Conservation (phyloP, 2,329 filamentous ascomycete genomes). For the Apiospora sp. region DNA sequence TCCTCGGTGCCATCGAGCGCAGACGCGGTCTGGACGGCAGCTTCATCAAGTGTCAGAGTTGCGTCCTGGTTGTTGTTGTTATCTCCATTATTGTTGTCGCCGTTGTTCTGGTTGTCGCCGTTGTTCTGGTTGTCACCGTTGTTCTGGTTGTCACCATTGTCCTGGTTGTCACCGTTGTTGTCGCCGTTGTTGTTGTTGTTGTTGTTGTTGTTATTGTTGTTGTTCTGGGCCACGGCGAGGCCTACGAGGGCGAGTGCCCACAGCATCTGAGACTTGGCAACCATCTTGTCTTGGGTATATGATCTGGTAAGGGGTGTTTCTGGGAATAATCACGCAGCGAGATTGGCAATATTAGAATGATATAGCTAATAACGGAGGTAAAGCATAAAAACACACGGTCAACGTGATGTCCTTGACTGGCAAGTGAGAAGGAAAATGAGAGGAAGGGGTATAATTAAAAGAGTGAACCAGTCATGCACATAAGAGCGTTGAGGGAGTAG, state of each 20-base stretch:
- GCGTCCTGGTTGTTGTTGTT: conserved; percentile 32
- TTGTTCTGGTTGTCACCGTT: not conserved
- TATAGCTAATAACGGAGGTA: conserved; percentile 17
- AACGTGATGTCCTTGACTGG: conserved; percentile 26
- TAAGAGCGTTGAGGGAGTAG: conserved; percentile 1
- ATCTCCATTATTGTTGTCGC: conserved; percentile 39
- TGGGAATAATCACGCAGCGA: not conserved
- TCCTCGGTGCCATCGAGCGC: conserved; percentile 44
- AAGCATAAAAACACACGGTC: conserved; percentile 25
- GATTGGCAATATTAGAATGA: conserved; percentile 7
- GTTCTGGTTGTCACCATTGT: conserved; percentile 30
- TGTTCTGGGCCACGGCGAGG: conserved; percentile 22
- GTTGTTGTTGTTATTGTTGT: not conserved
- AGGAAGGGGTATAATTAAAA: conserved; percentile 18
- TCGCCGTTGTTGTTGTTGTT: conserved; percentile 30
- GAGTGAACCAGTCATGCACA: conserved; percentile 18
- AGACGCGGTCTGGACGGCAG: conserved; percentile 59
- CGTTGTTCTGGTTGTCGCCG: conserved; percentile 24
- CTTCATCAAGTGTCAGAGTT: conserved; percentile 46
- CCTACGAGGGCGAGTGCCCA: conserved; percentile 19
- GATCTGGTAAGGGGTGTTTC: not conserved
- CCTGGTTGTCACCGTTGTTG: conserved; percentile 30
- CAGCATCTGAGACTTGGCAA: conserved; percentile 18
- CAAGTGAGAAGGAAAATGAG: conserved; percentile 22
- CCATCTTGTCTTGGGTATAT: conserved; percentile 17